Conservation (phyloP, 2,329 filamentous ascomycete genomes). For the Colletotrichum higginsianum region DNA sequence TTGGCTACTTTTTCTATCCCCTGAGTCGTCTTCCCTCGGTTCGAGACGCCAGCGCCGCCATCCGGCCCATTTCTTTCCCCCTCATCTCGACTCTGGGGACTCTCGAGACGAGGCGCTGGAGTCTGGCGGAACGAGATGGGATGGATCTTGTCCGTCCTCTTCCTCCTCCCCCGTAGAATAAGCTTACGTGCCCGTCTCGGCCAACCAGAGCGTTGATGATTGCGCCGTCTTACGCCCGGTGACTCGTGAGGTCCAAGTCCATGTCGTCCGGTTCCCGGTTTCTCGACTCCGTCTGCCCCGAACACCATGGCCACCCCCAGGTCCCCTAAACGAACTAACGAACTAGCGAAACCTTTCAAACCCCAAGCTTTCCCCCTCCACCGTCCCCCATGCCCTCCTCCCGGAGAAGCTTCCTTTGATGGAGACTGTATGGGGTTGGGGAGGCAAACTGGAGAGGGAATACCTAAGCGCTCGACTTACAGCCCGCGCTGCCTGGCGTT, state of each 20-base stretch:
- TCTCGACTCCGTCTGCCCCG: not conserved
- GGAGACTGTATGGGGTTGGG: slow-evolving; percentile 21
- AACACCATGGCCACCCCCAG: not conserved
- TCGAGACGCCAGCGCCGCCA: not conserved
- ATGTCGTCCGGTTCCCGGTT: slow-evolving; percentile 23
- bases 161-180: slow-evolving; percentile 22
- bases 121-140: slow-evolving; percentile 18
- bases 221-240: slow-evolving; percentile 13
- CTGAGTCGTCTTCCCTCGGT: not conserved
- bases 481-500: not conserved
- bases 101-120: not conserved
- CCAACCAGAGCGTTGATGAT: slow-evolving; percentile 31
- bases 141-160: slow-evolving; percentile 12
- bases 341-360: not conserved
- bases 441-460: slow-evolving; percentile 16
- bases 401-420: slow-evolving; percentile 33
- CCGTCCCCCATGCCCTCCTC: no score
- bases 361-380: slow-evolving; percentile 22
- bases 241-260: slow-evolving; percentile 28
- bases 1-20: slow-evolving; percentile 5
- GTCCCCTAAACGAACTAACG: not conserved
- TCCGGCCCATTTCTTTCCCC: slow-evolving; percentile 1
- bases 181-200: slow-evolving; percentile 20
- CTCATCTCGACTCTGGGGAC: slow-evolving; percentile 1
- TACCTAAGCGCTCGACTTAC: slow-evolving; percentile 31